Evolutionary conservation across 129 eudicot genomes (phyloP).

Genomic region (Silybum marianum): DNA sequence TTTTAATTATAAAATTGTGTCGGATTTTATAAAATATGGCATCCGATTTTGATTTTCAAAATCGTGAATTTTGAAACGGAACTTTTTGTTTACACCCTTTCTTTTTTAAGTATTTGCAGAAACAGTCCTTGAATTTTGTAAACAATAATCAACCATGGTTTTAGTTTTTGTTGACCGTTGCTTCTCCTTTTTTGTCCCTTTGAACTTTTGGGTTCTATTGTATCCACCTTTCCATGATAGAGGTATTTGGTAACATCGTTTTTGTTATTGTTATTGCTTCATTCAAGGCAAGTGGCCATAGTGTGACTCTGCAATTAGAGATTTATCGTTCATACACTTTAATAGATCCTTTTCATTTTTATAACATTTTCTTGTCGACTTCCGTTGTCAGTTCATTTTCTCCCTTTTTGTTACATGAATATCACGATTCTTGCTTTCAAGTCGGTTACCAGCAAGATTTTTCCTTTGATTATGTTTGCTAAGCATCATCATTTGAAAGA

Average conservation of each 20-base stretch:
- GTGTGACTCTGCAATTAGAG: too few relatives aligned
- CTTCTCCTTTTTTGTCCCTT: background rate
- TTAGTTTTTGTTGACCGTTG: background rate
- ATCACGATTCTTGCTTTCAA: conserved; percentile 6
- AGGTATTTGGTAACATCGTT: background rate
- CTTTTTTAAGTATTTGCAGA: background rate
- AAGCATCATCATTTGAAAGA: background rate
- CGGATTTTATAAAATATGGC: conserved; percentile 17
- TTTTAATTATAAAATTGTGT: background rate
- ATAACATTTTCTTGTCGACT: too few relatives aligned
- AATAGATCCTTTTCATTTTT: too few relatives aligned
- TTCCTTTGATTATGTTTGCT: conserved; percentile 16
- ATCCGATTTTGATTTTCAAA: conserved; percentile 7
- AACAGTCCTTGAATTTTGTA: background rate
- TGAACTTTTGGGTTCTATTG: background rate
- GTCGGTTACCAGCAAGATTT: conserved; percentile 23
- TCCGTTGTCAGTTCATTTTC: too few relatives aligned
- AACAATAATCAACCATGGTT: background rate
- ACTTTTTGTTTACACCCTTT: background rate
- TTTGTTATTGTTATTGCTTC: background rate
- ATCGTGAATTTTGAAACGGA: background rate
- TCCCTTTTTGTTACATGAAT: too few relatives aligned
- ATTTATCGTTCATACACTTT: too few relatives aligned
- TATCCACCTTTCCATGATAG: background rate
- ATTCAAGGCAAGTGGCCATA: too few relatives aligned